phyloP scores from a whole-genome alignment of 805 yeast genomes.

The Grigorovia transvaalensis region DNA sequence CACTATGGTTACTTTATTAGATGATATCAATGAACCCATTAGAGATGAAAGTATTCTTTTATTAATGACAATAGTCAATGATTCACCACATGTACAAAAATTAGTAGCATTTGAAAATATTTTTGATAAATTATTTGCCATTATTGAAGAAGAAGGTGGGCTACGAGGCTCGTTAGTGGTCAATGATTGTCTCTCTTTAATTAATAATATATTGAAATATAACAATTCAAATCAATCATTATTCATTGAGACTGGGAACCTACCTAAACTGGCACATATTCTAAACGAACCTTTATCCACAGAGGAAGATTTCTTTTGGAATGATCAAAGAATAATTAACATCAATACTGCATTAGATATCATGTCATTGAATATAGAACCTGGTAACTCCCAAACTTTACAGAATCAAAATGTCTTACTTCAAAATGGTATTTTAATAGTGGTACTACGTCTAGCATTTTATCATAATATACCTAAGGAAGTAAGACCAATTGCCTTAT shows the following conservation, averaged over 20 bases:
- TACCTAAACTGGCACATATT: constrained; percentile 51
- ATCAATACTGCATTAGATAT: constrained; percentile 60
- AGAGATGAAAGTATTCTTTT: constrained; percentile 80
- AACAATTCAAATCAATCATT: constrained; percentile 85
- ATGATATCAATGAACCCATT: constrained; percentile 68
- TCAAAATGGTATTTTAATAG: constrained; percentile 51
- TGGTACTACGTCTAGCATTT: constrained; percentile 62
- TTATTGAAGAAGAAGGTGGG: constrained; percentile 82
- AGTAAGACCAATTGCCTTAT: constrained; percentile 57
- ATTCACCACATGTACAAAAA: constrained; percentile 79
- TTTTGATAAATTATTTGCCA: constrained; percentile 70
- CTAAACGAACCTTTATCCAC: constrained; percentile 50
- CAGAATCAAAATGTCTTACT: constrained; percentile 53
- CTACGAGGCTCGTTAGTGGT: constrained; percentile 81
- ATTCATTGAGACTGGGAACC: constrained; percentile 76
- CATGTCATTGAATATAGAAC: constrained; percentile 58
- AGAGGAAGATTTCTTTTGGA: constrained; percentile 50
- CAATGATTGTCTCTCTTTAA: constrained; percentile 73
- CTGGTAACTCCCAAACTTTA: constrained; percentile 56
- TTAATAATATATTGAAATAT: constrained; percentile 62
- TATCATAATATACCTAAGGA: constrained; percentile 51
- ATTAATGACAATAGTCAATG: constrained; percentile 72
- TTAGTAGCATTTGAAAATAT: constrained; percentile 91
- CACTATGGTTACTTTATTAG: constrained; percentile 51
- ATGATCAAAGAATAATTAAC: constrained; percentile 62